Conservation (phyloP, 345 rosid species). For the Populus alba region DNA sequence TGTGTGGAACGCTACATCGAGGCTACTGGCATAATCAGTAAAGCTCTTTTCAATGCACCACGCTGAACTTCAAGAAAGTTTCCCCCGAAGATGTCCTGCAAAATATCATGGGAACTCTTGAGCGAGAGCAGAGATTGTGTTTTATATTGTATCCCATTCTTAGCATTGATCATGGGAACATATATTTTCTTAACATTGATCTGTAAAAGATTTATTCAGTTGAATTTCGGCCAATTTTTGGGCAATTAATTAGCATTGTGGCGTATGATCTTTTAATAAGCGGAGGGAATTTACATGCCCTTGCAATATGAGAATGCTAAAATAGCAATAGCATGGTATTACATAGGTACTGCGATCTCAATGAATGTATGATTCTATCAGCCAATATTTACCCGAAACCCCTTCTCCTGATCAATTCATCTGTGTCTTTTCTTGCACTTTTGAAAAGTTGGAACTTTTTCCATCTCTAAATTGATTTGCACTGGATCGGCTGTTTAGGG, state of each 20-base stretch:
- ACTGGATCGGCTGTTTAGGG: background rate
- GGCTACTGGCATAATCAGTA: slow-evolving; percentile 77
- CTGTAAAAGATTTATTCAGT: background rate
- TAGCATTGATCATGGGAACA: background rate
- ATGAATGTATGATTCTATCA: background rate
- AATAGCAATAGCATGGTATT: background rate
- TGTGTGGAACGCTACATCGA: slow-evolving; percentile 97
- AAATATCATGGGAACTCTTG: background rate
- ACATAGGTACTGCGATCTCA: background rate
- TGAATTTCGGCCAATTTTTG: background rate
- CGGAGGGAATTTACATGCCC: background rate
- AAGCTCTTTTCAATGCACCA: slow-evolving; percentile 51
- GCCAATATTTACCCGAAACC: background rate
- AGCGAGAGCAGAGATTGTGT: background rate
- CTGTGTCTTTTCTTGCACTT: background rate
- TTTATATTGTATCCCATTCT: slow-evolving; percentile 6
- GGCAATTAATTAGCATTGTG: background rate
- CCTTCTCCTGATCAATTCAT: background rate
- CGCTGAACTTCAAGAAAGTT: slow-evolving; percentile 31
- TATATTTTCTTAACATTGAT: background rate
- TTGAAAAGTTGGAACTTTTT: background rate
- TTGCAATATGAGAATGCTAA: background rate
- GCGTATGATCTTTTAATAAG: background rate
- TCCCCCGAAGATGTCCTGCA: slow-evolving; percentile 12
- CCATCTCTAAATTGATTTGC: background rate